These are phyloP conservation scores for Epichloe glyceriae DNA, from an alignment of 2,329 filamentous ascomycete genomes.

Conservation along the genomic window DNA sequence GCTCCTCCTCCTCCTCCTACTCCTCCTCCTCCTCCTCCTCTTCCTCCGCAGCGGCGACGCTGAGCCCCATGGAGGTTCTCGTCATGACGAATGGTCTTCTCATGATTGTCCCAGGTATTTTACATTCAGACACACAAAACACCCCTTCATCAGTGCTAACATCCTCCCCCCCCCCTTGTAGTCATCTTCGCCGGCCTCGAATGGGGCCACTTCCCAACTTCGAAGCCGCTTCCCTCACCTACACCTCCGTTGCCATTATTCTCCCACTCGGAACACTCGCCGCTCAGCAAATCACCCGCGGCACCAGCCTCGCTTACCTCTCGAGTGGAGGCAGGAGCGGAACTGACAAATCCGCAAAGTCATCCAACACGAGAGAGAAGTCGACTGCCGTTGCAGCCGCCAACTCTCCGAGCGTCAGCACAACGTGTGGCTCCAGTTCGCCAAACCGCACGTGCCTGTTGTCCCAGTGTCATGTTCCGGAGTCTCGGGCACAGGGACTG, in stretches of 20 bases:
- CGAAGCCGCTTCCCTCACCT: constrained; percentile 35
- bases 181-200: constrained; percentile 38
- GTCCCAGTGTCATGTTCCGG: constrained; percentile 15
- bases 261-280: constrained; percentile 39
- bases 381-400: constrained; percentile 6
- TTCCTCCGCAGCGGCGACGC: neutral
- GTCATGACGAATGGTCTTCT: constrained; percentile 42
- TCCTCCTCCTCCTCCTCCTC: constrained; percentile 15
- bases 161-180: constrained; percentile 11
- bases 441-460: constrained; percentile 11
- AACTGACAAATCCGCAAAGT: neutral
- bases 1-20: constrained; percentile 20
- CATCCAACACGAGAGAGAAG: neutral
- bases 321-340: neutral
- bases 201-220: constrained; percentile 29
- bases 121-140: neutral
- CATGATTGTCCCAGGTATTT: constrained; percentile 42
- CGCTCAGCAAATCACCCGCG: constrained; percentile 31
- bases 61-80: constrained; percentile 41
- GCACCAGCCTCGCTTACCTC: constrained; percentile 10
- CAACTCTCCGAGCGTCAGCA: constrained; percentile 1
- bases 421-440: constrained; percentile 7
- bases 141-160: neutral
- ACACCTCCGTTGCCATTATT: constrained; percentile 36
- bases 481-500: constrained; percentile 2